Percentiles rank a stretch among this genome's conserved stretches.
These are phyloP conservation scores for Endoconidiophora laricicola DNA, from an alignment of 2,329 filamentous ascomycete genomes.

Conservation along the genomic window DNA sequence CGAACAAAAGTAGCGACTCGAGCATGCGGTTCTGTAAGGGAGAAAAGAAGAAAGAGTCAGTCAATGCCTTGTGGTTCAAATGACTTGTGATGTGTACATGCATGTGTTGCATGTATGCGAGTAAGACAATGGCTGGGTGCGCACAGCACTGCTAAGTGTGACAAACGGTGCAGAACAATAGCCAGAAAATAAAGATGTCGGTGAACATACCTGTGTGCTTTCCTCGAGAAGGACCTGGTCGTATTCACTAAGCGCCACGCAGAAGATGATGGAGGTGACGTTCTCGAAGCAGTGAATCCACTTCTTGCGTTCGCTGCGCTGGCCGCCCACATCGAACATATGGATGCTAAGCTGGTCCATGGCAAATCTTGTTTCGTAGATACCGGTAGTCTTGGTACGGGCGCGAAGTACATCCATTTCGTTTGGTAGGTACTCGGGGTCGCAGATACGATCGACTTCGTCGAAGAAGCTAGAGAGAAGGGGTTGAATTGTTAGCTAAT, in stretches of 20 bases:
- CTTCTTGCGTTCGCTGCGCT: constrained; percentile 95
- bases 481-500: not conserved
- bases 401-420: constrained; percentile 92
- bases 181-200: not conserved
- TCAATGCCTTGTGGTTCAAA: no score
- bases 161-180: not conserved
- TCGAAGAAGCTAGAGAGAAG: constrained; percentile 66
- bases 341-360: constrained; percentile 99
- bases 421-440: constrained; percentile 71
- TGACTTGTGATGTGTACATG: no score
- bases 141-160: not conserved
- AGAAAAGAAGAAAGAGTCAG: not conserved
- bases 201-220: constrained; percentile 63
- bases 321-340: constrained; percentile 98
- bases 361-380: constrained; percentile 95
- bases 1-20: constrained; percentile 90
- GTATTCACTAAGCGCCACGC: constrained; percentile 93
- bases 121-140: not conserved
- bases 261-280: constrained; percentile 98
- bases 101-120: not conserved
- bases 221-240: constrained; percentile 94
- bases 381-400: constrained; percentile 94
- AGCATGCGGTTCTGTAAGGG: constrained; percentile 97
- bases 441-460: constrained; percentile 70
- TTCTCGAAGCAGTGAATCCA: constrained; percentile 99